Percentiles rank a stretch among this genome's conserved stretches.
phyloP scores from a whole-genome alignment of 441 rosid species.

The Aquilaria agallochum region DNA sequence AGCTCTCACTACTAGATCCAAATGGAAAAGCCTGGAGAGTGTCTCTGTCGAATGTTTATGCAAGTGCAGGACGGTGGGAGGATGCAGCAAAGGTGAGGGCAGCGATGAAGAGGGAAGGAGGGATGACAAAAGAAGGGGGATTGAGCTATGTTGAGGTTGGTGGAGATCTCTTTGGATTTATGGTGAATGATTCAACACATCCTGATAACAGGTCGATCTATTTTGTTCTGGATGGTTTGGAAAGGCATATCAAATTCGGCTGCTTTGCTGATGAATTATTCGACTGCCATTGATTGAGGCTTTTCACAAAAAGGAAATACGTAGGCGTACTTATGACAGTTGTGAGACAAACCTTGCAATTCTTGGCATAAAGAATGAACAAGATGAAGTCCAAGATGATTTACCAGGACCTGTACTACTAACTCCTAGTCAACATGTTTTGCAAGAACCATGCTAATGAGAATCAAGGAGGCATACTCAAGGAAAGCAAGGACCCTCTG shows the following conservation, averaged over 20 bases:
- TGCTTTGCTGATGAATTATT: too few species aligned
- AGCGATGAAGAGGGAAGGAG: conserved; percentile 11
- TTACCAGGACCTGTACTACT: too few species aligned
- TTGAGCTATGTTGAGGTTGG: conserved; percentile 30
- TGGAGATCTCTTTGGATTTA: conserved; percentile 18
- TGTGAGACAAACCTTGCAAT: too few species aligned
- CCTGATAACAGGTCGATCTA: conserved; percentile 9
- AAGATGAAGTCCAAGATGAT: too few species aligned
- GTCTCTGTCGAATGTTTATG: conserved; percentile 24
- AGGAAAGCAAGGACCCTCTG: too few species aligned
- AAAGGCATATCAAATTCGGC: conserved; percentile 1
- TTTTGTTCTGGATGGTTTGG: not conserved
- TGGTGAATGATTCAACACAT: conserved; percentile 20
- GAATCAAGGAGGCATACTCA: too few species aligned
- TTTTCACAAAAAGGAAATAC: too few species aligned
- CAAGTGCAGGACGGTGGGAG: conserved; percentile 22
- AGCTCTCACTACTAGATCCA: conserved; percentile 15
- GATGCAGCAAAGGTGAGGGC: conserved; percentile 19
- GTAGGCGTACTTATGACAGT: too few species aligned
- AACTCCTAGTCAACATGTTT: too few species aligned
- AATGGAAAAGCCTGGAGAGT: conserved; percentile 22
- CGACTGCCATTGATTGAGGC: too few species aligned
- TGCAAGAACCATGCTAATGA: too few species aligned
- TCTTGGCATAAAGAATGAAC: too few species aligned
- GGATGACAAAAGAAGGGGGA: conserved; percentile 22